Conservation (phyloP, 805 yeast species). For the Kazachstania taianensis region DNA sequence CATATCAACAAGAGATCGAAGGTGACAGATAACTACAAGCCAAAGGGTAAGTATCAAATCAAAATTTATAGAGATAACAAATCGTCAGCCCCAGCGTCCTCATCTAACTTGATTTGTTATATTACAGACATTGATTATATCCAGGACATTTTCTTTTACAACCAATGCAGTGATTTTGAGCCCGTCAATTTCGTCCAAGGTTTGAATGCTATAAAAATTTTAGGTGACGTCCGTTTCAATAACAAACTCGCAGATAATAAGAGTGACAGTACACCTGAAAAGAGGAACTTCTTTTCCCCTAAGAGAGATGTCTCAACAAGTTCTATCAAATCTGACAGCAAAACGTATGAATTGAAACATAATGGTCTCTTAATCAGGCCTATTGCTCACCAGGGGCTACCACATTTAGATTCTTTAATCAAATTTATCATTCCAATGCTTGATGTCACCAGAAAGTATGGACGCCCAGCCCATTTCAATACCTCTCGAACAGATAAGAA, state of each 20-base stretch:
- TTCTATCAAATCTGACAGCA: slow-evolving; percentile 5
- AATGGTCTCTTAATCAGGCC: slow-evolving; percentile 45
- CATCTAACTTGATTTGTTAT: slow-evolving; percentile 21
- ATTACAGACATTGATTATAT: slow-evolving; percentile 22
- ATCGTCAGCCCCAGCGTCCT: slow-evolving; percentile 14
- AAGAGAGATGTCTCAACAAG: slow-evolving; percentile 8
- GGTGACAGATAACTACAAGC: slow-evolving; percentile 3
- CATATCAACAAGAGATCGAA: slow-evolving; percentile 20
- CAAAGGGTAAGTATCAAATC: slow-evolving; percentile 21
- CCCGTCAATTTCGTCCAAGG: slow-evolving; percentile 7
- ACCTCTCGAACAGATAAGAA: slow-evolving; percentile 41
- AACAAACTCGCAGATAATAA: slow-evolving; percentile 3
- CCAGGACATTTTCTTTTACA: slow-evolving; percentile 23
- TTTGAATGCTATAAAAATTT: slow-evolving; percentile 13
- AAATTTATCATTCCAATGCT: slow-evolving; percentile 55
- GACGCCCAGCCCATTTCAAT: slow-evolving; percentile 55
- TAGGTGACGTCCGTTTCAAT: slow-evolving; percentile 16
- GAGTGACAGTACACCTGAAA: slow-evolving; percentile 2
- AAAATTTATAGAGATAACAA: slow-evolving; percentile 23
- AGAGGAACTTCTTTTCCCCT: slow-evolving; percentile 12
- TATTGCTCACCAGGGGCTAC: slow-evolving; percentile 55
- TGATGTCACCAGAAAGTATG: slow-evolving; percentile 58
- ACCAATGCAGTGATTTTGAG: slow-evolving; percentile 4
- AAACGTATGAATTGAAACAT: slow-evolving; percentile 6
- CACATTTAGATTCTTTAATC: slow-evolving; percentile 57